Percentiles rank a stretch among this genome's conserved stretches.
These are phyloP conservation scores for Trametes sanguinea DNA, from an alignment of 768 basidiomycete species.

Conservation along the genomic window DNA sequence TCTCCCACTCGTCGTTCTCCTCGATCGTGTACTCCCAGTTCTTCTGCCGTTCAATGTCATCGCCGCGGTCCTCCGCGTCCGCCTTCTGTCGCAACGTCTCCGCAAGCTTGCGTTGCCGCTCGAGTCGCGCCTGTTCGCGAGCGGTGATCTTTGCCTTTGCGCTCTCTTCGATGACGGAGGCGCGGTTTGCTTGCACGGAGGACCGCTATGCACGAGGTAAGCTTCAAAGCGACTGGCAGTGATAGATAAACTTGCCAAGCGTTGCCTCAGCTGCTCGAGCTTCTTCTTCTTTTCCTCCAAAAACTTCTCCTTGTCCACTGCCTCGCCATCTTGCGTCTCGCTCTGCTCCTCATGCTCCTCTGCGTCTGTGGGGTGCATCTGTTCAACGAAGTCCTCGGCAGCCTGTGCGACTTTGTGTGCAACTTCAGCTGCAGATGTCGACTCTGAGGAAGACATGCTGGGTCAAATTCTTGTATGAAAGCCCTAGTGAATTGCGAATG, in stretches of 20 bases:
- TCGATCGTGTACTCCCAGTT: constrained; percentile 96
- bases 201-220: constrained; percentile 35
- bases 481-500: background rate
- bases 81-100: constrained; percentile 83
- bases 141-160: constrained; percentile 74
- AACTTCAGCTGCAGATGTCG: constrained; percentile 3
- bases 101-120: constrained; percentile 87
- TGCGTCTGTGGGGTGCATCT: constrained; percentile 25
- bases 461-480: background rate
- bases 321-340: constrained; percentile 4
- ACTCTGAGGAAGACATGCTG: background rate
- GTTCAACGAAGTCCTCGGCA: constrained; percentile 34
- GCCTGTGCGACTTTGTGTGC: constrained; percentile 31
- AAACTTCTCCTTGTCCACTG: constrained; percentile 28
- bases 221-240: constrained; percentile 44
- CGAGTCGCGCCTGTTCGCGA: constrained; percentile 80
- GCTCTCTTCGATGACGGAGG: constrained; percentile 83
- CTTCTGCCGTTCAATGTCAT: constrained; percentile 86
- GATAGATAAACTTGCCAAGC: constrained; percentile 61
- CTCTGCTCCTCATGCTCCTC: constrained; percentile 22
- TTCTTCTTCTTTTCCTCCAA: constrained; percentile 79
- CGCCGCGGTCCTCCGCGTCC: constrained; percentile 89
- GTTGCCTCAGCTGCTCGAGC: constrained; percentile 71
- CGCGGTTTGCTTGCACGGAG: constrained; percentile 81
- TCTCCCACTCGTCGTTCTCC: constrained; percentile 97